Evolutionary conservation across 345 rosid species (phyloP).

Genomic region (Brassica cretica): DNA sequence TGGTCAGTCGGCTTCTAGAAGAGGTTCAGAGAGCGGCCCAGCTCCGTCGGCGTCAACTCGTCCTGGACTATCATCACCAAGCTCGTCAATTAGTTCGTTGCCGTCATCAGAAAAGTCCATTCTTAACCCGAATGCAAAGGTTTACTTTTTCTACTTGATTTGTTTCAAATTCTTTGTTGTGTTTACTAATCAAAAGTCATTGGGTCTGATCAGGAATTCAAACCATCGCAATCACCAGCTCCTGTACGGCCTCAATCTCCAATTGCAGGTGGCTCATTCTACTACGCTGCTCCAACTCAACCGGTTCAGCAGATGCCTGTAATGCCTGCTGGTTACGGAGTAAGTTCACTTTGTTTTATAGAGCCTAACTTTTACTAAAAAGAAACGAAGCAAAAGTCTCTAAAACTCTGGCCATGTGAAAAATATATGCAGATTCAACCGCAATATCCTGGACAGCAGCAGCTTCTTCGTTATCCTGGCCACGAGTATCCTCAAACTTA

Average conservation of each 20-base stretch:
- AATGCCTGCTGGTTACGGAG: slow-evolving; percentile 76
- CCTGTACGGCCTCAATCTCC: slow-evolving; percentile 66
- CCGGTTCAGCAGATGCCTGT: slow-evolving; percentile 62
- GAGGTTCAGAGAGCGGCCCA: slow-evolving; percentile 48
- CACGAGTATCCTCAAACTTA: slow-evolving; percentile 50
- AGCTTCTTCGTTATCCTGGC: slow-evolving; percentile 52
- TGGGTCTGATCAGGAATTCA: slow-evolving; percentile 74
- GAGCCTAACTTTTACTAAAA: not conserved
- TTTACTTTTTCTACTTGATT: slow-evolving; percentile 18
- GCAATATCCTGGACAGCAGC: slow-evolving; percentile 65
- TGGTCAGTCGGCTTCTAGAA: slow-evolving; percentile 60
- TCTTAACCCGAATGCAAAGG: slow-evolving; percentile 88
- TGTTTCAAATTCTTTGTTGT: not conserved
- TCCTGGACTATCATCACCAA: slow-evolving; percentile 72
- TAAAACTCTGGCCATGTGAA: slow-evolving; percentile 6
- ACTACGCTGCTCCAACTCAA: not conserved
- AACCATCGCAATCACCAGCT: slow-evolving; percentile 58
- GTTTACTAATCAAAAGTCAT: not conserved
- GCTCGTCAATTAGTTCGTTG: slow-evolving; percentile 76
- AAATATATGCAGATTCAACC: slow-evolving; percentile 57
- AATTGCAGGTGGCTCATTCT: not conserved
- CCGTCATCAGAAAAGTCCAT: slow-evolving; percentile 72
- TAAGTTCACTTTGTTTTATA: slow-evolving; percentile 39
- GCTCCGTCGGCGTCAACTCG: slow-evolving; percentile 48
- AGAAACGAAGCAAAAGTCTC: not conserved